A percentile compares a stretch with the other conserved stretches of the same genome.
Conservation (phyloP, 352 stramenopile genomes). For the Phytophthora pinifolia region DNA sequence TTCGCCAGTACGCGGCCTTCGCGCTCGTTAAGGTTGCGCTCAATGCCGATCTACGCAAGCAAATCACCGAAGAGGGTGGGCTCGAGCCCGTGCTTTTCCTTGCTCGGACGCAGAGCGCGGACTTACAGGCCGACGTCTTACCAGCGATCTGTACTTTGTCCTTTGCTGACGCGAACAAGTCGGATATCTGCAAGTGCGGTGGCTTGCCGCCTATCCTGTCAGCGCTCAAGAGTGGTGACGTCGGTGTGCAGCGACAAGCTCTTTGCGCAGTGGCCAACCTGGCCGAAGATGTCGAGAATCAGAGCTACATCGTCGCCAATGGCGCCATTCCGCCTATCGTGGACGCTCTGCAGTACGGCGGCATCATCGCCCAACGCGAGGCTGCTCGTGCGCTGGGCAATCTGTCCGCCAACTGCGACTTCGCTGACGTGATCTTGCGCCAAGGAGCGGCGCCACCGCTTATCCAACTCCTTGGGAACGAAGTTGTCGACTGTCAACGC, state of each 20-base stretch:
- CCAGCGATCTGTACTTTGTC: conserved; percentile 92
- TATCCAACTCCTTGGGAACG: conserved; percentile 85
- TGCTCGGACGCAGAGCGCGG: conserved; percentile 88
- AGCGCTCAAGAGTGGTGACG: conserved; percentile 65
- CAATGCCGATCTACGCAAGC: conserved; percentile 93
- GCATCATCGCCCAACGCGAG: conserved; percentile 90
- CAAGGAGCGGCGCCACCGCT: conserved; percentile 85
- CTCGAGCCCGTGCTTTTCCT: conserved; percentile 97
- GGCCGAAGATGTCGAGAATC: conserved; percentile 93
- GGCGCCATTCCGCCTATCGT: conserved; percentile 89
- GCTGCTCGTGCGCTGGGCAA: conserved; percentile 93
- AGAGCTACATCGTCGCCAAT: conserved; percentile 88
- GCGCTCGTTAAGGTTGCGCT: conserved; percentile 94
- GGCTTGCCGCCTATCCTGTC: conserved; percentile 89
- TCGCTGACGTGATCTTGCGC: conserved; percentile 91
- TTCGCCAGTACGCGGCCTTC: conserved; percentile 95
- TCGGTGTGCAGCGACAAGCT: conserved; percentile 89
- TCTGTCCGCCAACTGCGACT: conserved; percentile 95
- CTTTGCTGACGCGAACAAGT: conserved; percentile 93
- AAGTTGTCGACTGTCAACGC: conserved; percentile 92
- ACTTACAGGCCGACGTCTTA: conserved; percentile 92
- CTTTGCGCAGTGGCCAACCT: conserved; percentile 96
- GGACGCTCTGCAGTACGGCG: conserved; percentile 71
- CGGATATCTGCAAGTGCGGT: conserved; percentile 94
- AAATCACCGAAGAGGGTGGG: conserved; percentile 94